Conservation (phyloP, 1,284 basidiomycete species). For the Tilletia indica region DNA sequence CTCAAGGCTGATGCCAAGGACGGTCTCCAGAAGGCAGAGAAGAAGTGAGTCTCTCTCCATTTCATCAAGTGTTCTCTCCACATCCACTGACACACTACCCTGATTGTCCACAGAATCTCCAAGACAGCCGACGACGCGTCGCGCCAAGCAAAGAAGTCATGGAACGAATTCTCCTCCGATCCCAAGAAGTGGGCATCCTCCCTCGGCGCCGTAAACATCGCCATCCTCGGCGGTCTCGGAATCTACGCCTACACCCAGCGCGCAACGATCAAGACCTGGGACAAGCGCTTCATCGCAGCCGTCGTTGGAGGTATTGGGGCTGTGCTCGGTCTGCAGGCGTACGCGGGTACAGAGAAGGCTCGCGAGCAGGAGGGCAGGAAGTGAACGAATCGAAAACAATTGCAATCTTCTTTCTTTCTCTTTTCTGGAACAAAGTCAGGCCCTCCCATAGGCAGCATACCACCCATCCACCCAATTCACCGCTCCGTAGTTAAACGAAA, state of each 20-base stretch:
- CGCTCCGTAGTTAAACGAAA: constrained; percentile 17
- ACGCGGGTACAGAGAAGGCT: constrained; percentile 39
- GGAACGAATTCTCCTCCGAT: constrained; percentile 45
- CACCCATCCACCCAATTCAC: not conserved
- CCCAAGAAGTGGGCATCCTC: constrained; percentile 51
- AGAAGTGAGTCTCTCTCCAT: constrained; percentile 28
- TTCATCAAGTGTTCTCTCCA: not conserved
- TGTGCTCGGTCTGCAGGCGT: constrained; percentile 39
- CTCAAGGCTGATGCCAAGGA: constrained; percentile 28
- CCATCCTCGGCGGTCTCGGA: constrained; percentile 48
- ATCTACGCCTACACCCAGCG: constrained; percentile 51
- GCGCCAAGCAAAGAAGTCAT: constrained; percentile 35
- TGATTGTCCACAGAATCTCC: constrained; percentile 15
- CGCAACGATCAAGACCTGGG: constrained; percentile 42
- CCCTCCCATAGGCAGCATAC: not conserved
- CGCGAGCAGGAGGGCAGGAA: constrained; percentile 36
- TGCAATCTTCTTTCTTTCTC: not conserved
- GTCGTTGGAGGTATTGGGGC: constrained; percentile 42
- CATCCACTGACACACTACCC: constrained; percentile 12
- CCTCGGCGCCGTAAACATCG: constrained; percentile 49
- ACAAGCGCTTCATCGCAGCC: constrained; percentile 44
- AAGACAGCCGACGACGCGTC: constrained; percentile 24
- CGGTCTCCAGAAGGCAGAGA: constrained; percentile 44
- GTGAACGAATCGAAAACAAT: constrained; percentile 18
- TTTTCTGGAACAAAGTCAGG: not conserved